These are phyloP conservation scores for Erythrophleum ivorense DNA, from an alignment of 331 rosid genomes.

Conservation along the genomic window DNA sequence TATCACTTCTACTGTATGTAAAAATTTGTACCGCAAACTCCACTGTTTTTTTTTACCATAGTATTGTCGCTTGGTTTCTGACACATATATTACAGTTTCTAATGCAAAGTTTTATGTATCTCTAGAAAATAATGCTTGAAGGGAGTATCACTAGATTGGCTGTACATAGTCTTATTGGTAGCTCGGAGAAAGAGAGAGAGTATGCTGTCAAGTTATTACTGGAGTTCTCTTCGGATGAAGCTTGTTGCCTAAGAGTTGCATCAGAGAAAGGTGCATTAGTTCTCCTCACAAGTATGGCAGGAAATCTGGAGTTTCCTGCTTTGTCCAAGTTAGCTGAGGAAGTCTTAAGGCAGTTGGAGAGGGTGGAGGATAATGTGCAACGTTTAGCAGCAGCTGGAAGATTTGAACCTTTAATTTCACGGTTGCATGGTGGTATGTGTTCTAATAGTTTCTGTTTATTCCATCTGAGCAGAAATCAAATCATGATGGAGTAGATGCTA, in stretches of 20 bases:
- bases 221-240: constrained; percentile 61
- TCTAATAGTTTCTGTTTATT: constrained; percentile 11
- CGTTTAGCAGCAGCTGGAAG: constrained; percentile 64
- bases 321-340: constrained; percentile 62
- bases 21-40: not conserved
- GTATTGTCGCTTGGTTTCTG: not conserved
- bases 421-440: constrained; percentile 49
- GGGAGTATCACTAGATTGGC: constrained; percentile 60
- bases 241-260: constrained; percentile 60
- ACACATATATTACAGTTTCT: constrained; percentile 8
- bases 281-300: constrained; percentile 62
- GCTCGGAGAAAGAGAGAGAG: constrained; percentile 68
- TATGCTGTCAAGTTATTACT: constrained; percentile 59
- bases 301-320: constrained; percentile 51
- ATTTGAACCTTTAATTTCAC: constrained; percentile 60
- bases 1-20: not conserved
- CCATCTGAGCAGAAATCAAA: not conserved
- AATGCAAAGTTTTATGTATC: constrained; percentile 16
- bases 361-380: constrained; percentile 52
- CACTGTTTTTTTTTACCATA: not conserved
- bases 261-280: constrained; percentile 64
- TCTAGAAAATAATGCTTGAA: constrained; percentile 66
- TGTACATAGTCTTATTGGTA: constrained; percentile 67
- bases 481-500: not conserved
- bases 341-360: constrained; percentile 58